Evolutionary conservation across 2,329 filamentous ascomycete species (phyloP).

Genomic region (Calonectria ilicicola): DNA sequence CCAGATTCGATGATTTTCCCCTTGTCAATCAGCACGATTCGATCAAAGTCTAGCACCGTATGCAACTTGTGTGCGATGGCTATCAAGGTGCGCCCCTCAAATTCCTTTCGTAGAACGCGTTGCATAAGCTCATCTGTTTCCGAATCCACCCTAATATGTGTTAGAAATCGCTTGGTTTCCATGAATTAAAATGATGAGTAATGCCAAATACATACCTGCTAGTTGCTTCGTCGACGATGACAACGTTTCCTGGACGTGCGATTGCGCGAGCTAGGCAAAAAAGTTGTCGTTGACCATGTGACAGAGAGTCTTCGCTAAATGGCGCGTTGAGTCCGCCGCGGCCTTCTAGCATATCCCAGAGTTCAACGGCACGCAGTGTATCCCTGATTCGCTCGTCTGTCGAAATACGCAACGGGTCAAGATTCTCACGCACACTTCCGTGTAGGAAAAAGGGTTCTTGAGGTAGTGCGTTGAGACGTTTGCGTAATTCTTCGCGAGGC

Average conservation of each 20-base stretch:
- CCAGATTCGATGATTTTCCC: conserved; percentile 38
- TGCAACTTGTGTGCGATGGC: conserved; percentile 43
- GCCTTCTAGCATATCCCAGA: background rate
- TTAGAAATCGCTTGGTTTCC: background rate
- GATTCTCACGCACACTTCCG: background rate
- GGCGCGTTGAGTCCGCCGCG: background rate
- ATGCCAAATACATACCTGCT: conserved; percentile 45
- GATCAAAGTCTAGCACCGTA: conserved; percentile 35
- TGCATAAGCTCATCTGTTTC: conserved; percentile 33
- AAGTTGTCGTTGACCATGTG: background rate
- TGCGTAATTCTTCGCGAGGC: background rate
- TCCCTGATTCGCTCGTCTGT: background rate
- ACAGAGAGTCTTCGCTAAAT: background rate
- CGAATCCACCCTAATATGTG: conserved; percentile 26
- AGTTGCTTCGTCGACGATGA: conserved; percentile 57
- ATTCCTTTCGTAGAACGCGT: conserved; percentile 31
- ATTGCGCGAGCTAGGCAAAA: background rate
- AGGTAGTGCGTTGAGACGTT: background rate
- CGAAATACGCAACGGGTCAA: background rate
- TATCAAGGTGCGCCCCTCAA: conserved; percentile 39
- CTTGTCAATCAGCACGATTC: conserved; percentile 33
- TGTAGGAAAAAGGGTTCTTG: background rate
- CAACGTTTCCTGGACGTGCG: conserved; percentile 34
- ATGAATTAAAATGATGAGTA: background rate
- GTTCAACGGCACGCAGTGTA: background rate